Evolutionary conservation across 2,329 filamentous ascomycete species (phyloP).

Genomic region (Fusarium cyanostomum): DNA sequence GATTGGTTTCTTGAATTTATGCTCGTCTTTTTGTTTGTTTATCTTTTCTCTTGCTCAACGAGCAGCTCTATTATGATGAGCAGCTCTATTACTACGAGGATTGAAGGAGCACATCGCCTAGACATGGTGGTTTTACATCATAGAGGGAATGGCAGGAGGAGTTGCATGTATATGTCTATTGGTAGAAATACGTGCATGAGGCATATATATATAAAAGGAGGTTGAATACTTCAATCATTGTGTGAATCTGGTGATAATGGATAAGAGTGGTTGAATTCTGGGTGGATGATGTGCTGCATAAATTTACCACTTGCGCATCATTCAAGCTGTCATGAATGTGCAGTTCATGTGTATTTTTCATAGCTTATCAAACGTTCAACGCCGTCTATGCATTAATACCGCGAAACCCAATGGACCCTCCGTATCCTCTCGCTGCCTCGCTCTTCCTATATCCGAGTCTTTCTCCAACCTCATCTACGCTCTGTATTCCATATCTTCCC

Average conservation of each 20-base stretch:
- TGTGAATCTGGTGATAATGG: neutral
- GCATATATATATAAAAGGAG: conserved; percentile 1
- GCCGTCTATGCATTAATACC: conserved; percentile 48
- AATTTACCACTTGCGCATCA: neutral
- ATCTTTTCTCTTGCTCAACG: neutral
- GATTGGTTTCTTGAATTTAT: conserved; percentile 7
- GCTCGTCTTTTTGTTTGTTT: neutral
- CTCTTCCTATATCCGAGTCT: conserved; percentile 10
- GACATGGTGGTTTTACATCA: neutral
- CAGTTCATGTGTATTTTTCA: conserved; percentile 39
- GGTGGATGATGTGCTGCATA: too few species aligned
- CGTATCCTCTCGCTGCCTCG: conserved; percentile 5
- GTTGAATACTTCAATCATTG: neutral
- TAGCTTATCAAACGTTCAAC: conserved; percentile 45
- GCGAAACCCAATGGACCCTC: conserved; percentile 33
- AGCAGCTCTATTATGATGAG: neutral
- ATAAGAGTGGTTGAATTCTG: too few species aligned
- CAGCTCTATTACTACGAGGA: neutral
- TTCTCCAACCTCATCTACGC: conserved; percentile 18
- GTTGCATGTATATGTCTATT: conserved; percentile 12
- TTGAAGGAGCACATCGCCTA: neutral
- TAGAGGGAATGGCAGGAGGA: neutral
- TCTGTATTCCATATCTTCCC: conserved; percentile 1
- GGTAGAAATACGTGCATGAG: conserved; percentile 12
- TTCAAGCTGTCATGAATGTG: conserved; percentile 2